phyloP scores from a whole-genome alignment of 2,329 filamentous ascomycete genomes.

The Zymoseptoria crescenta region DNA sequence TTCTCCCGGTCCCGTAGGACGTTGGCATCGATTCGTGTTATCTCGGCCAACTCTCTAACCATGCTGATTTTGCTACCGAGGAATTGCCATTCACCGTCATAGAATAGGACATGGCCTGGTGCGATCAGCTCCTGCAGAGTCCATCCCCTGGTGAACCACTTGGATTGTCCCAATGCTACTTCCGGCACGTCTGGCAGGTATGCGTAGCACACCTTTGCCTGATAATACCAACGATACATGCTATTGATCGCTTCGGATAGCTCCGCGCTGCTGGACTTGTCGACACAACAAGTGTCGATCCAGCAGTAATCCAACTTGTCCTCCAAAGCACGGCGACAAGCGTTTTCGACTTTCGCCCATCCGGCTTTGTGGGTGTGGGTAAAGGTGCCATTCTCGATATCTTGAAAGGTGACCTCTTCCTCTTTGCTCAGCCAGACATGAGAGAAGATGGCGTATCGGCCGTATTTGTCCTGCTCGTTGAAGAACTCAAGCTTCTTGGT shows the following conservation, averaged over 20 bases:
- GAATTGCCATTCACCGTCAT: constrained; percentile 5
- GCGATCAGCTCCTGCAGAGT: constrained; percentile 21
- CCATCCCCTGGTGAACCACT: constrained; percentile 19
- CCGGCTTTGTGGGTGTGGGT: constrained; percentile 10
- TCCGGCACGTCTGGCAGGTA: constrained; percentile 19
- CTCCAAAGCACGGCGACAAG: constrained; percentile 13
- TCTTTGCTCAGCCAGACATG: constrained; percentile 18
- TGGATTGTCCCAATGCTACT: constrained; percentile 4
- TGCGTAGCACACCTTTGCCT: constrained; percentile 31
- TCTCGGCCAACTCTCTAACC: constrained; percentile 15
- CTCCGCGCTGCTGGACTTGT: constrained; percentile 31
- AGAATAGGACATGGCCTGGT: constrained; percentile 17
- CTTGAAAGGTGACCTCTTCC: constrained; percentile 19
- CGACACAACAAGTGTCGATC: constrained; percentile 36
- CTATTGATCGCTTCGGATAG: constrained; percentile 29
- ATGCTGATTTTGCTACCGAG: constrained; percentile 17
- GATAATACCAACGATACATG: constrained; percentile 29
- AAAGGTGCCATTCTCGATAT: constrained; percentile 7
- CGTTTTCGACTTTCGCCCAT: constrained; percentile 17
- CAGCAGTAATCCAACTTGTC: constrained; percentile 30
- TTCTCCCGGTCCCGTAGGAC: constrained; percentile 12
- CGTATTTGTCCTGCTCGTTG: constrained; percentile 13
- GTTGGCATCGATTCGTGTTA: constrained; percentile 26
- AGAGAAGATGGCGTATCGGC: constrained; percentile 20
- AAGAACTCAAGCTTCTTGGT: constrained; percentile 11